These are phyloP conservation scores for Pisolithus albus DNA, from an alignment of 768 basidiomycete genomes.

Conservation along the genomic window DNA sequence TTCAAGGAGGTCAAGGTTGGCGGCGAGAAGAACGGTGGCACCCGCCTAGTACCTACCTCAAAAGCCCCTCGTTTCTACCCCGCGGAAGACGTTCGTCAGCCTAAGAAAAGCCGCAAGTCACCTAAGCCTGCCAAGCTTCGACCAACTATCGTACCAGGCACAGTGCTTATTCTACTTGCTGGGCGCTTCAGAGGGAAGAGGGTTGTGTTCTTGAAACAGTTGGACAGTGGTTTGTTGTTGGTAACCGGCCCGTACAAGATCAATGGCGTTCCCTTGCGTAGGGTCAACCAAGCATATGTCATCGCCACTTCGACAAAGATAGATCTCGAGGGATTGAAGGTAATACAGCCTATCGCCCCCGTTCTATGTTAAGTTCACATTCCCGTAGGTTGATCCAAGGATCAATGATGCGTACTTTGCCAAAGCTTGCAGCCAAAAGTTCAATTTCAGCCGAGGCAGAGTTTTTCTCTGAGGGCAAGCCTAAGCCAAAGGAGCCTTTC, in stretches of 20 bases:
- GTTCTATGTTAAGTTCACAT: not conserved
- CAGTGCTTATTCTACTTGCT: slow-evolving; percentile 92
- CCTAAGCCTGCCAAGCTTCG: slow-evolving; percentile 75
- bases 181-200: slow-evolving; percentile 98
- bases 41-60: slow-evolving; percentile 76
- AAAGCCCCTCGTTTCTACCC: slow-evolving; percentile 92
- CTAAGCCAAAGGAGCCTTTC: slow-evolving; percentile 81
- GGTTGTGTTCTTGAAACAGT: slow-evolving; percentile 96
- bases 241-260: slow-evolving; percentile 97
- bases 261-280: slow-evolving; percentile 96
- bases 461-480: slow-evolving; percentile 93
- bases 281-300: slow-evolving; percentile 98
- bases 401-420: slow-evolving; percentile 92
- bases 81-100: slow-evolving; percentile 86
- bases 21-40: slow-evolving; percentile 86
- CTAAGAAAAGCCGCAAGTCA: slow-evolving; percentile 89
- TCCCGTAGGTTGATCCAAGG: slow-evolving; percentile 70
- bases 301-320: slow-evolving; percentile 97
- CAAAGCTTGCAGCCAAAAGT: slow-evolving; percentile 63
- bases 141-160: slow-evolving; percentile 84
- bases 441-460: slow-evolving; percentile 86
- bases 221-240: slow-evolving; percentile 85
- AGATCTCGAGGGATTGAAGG: slow-evolving; percentile 69
- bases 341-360: slow-evolving; percentile 31
- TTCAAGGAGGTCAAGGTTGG: slow-evolving; percentile 77